Evolutionary conservation across 306 rosid species (phyloP), one percentile per base, ranked within the genome.

Genomic region (Urtica urens): DNA sequence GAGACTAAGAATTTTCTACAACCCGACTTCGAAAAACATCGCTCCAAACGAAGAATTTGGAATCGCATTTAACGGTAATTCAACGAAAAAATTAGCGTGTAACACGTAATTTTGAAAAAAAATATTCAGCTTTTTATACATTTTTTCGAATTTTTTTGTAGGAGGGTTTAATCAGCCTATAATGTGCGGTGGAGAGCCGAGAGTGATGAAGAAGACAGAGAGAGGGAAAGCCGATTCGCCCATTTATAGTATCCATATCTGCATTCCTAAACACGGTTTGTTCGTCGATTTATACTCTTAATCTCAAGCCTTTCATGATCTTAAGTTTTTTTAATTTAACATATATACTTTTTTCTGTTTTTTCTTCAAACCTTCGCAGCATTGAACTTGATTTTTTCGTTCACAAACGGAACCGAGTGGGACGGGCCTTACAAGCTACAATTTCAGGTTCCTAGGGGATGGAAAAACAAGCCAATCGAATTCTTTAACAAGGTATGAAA

Each of bases 101-200:
- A n/a, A n/a, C n/a, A n/a, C n/a, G n/a, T n/a, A n/a, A n/a, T n/a
- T n/a, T n/a, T n/a, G n/a, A n/a, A n/a, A n/a, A n/a, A n/a, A n/a
- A n/a, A n/a, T n/a, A n/a, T n/a, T n/a, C n/a, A n/a, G n/a, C n/a
- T n/a, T n/a, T 35, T 35, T 35, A 16, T 35, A 35, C 3, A 3
- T 35, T 35, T 4, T 35, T 1, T 35, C n/a, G 2, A 9, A 3
- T 29, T n/a, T 49, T 7, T 25, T 7, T 64, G 46, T 66, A 90
- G 97, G 97, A 56, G 97, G 95, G 6, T 88, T 88, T 66, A 88
- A 88, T 68, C 97, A 88, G 73, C 93, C 97, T 33, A 81, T 84
- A 38, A 90, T 90, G 95, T 90, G 97, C 17, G 87, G 96, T 16
- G 93, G 93, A 30, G 93, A 88, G 55, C 95, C 97, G 21, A 84